Conservation (phyloP, 1,284 basidiomycete genomes). For the Melampsora occidentalis region DNA sequence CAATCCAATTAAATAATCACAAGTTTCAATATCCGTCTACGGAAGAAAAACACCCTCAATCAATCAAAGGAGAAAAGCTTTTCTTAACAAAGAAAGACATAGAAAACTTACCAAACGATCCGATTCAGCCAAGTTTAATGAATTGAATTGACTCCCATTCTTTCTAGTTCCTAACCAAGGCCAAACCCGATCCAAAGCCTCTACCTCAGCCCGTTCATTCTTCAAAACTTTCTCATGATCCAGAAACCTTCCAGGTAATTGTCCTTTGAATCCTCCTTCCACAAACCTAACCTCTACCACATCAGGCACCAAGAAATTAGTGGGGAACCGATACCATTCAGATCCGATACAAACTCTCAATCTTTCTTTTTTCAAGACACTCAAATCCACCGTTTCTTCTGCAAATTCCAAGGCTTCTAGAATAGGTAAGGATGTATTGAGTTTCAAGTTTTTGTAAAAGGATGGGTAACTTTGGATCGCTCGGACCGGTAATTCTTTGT, state of each 20-base stretch:
- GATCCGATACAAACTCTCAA: slow-evolving; percentile 83
- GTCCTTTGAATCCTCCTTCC: slow-evolving; percentile 82
- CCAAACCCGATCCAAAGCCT: slow-evolving; percentile 60
- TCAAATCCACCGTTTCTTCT: slow-evolving; percentile 32
- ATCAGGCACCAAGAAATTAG: slow-evolving; percentile 81
- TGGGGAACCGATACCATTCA: slow-evolving; percentile 95
- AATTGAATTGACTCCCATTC: slow-evolving; percentile 72
- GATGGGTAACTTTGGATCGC: slow-evolving; percentile 50
- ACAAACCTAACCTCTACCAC: slow-evolving; percentile 79
- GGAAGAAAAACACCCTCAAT: not conserved
- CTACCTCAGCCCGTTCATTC: slow-evolving; percentile 47
- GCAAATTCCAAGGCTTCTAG: slow-evolving; percentile 64
- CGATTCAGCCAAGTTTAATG: slow-evolving; percentile 74
- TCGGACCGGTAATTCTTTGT: slow-evolving; percentile 73
- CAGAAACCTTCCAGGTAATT: slow-evolving; percentile 78
- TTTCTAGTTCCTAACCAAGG: slow-evolving; percentile 66
- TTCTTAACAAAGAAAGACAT: no score
- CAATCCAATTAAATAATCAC: slow-evolving; percentile 82
- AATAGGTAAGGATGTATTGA: slow-evolving; percentile 67
- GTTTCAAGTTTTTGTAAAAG: slow-evolving; percentile 59
- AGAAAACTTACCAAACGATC: slow-evolving; percentile 74
- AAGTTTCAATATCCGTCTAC: slow-evolving; percentile 70
- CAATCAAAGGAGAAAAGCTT: slow-evolving; percentile 16
- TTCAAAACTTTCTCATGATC: slow-evolving; percentile 49
- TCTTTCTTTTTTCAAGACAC: slow-evolving; percentile 28